These are phyloP conservation scores for Heliamphora exappendiculata DNA, from an alignment of 148 eudicot species.

Conservation along the genomic window DNA sequence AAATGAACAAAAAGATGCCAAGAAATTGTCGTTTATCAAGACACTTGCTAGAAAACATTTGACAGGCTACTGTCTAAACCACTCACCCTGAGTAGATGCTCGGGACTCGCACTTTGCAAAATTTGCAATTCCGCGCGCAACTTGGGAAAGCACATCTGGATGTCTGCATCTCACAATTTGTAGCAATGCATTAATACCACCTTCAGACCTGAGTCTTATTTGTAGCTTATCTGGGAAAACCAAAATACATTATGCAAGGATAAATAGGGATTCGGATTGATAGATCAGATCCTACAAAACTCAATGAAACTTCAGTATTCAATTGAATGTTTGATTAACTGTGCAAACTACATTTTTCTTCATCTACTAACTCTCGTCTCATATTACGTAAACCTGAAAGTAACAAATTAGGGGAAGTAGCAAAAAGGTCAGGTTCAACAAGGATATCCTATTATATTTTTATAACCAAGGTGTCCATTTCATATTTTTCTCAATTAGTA, in stretches of 20 bases:
- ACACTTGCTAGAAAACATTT: not conserved
- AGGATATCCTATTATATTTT: not conserved
- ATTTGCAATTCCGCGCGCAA: constrained; percentile 97
- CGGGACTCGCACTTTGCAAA: constrained; percentile 98
- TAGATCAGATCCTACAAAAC: not conserved
- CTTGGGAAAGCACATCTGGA: constrained; percentile 95
- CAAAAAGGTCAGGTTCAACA: not conserved
- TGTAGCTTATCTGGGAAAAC: constrained; percentile 73
- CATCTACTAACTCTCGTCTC: not conserved
- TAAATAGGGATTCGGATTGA: not conserved
- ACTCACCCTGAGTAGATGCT: constrained; percentile 72
- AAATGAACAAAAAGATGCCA: not conserved
- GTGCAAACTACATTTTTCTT: not conserved
- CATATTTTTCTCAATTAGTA: not conserved
- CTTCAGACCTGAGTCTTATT: constrained; percentile 78
- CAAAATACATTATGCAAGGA: not conserved
- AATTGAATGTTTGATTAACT: not conserved
- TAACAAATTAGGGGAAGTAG: not conserved
- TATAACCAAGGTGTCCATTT: not conserved
- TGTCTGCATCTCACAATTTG: constrained; percentile 96
- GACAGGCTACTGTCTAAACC: constrained; percentile 7
- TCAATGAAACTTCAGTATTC: not conserved
- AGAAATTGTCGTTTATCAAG: not conserved
- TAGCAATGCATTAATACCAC: constrained; percentile 89
- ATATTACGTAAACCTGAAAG: not conserved